Conservation (phyloP, 164 flowering plant species). For the Tetracentron sinense region DNA sequence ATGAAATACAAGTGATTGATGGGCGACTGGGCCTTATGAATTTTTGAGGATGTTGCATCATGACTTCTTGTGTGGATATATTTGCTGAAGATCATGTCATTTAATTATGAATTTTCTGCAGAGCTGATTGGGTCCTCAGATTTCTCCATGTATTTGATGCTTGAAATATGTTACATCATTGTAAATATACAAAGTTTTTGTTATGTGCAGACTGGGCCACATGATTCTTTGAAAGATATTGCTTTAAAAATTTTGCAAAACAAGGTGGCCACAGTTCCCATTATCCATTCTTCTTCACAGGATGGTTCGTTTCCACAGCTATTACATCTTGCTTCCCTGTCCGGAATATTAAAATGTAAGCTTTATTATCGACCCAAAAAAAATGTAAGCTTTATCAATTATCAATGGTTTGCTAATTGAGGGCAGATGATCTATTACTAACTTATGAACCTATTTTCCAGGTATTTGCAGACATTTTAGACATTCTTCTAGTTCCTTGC, state of each 20-base stretch:
- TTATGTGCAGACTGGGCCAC: slow-evolving; percentile 75
- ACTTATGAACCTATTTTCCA: slow-evolving; percentile 20
- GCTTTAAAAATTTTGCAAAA: slow-evolving; percentile 71
- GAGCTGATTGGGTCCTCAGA: background rate
- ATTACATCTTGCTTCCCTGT: slow-evolving; percentile 83
- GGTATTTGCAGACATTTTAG: slow-evolving; percentile 84
- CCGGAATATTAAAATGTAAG: slow-evolving; percentile 88
- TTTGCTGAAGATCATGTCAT: too few relatives aligned
- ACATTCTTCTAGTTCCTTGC: slow-evolving; percentile 48
- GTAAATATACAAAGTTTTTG: background rate
- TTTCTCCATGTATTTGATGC: background rate
- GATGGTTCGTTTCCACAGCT: slow-evolving; percentile 84
- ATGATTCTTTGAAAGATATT: slow-evolving; percentile 74
- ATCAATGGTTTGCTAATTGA: slow-evolving; percentile 6
- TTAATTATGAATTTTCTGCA: background rate
- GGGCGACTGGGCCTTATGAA: too few relatives aligned
- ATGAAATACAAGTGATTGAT: too few relatives aligned
- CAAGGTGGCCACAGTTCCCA: slow-evolving; percentile 69
- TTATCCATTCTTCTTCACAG: slow-evolving; percentile 58
- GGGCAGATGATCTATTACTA: slow-evolving; percentile 17
- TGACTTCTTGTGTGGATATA: background rate
- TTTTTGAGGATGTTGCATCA: too few relatives aligned
- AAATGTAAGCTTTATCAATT: slow-evolving; percentile 66
- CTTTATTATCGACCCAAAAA: slow-evolving; percentile 6
- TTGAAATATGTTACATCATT: background rate